phyloP scores from a whole-genome alignment of 257 asterid genomes.

The Nicotiana tomentosiformis region DNA sequence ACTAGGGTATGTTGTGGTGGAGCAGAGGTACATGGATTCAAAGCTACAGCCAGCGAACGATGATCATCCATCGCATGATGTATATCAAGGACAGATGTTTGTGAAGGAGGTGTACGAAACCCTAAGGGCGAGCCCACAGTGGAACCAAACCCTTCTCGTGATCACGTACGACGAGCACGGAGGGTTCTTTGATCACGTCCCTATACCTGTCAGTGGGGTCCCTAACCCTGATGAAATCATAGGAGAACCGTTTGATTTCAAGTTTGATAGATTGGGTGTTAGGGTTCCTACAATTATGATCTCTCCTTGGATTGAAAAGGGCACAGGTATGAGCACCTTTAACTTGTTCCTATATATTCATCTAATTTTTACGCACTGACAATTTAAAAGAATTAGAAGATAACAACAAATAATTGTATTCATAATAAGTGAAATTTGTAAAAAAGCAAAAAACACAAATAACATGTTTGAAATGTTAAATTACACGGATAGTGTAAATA shows the following conservation, averaged over 20 bases:
- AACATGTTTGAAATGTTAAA: neutral
- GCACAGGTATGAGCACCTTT: constrained; percentile 41
- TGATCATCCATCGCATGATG: constrained; percentile 94
- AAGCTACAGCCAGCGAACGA: constrained; percentile 66
- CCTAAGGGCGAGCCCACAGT: constrained; percentile 70
- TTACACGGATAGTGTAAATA: too few relatives aligned
- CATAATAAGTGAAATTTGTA: neutral
- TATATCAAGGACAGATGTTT: constrained; percentile 69
- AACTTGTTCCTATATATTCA: too few relatives aligned
- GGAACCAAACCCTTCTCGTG: constrained; percentile 62
- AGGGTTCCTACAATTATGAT: constrained; percentile 68
- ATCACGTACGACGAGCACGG: constrained; percentile 98
- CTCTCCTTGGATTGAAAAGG: constrained; percentile 77
- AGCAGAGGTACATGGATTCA: constrained; percentile 79
- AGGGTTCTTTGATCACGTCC: constrained; percentile 73
- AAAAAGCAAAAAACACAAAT: neutral
- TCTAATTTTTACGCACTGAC: too few relatives aligned
- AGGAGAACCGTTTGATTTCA: constrained; percentile 67
- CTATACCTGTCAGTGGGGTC: constrained; percentile 59
- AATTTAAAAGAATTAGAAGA: too few relatives aligned
- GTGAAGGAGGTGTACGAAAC: constrained; percentile 95
- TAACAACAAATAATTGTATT: too few relatives aligned
- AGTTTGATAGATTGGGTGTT: constrained; percentile 74
- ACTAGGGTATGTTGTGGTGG: constrained; percentile 59
- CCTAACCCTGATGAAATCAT: constrained; percentile 78